These are phyloP conservation scores for Hymenoscyphus fraxineus DNA, from an alignment of 2,329 filamentous ascomycete genomes.

Conservation along the genomic window DNA sequence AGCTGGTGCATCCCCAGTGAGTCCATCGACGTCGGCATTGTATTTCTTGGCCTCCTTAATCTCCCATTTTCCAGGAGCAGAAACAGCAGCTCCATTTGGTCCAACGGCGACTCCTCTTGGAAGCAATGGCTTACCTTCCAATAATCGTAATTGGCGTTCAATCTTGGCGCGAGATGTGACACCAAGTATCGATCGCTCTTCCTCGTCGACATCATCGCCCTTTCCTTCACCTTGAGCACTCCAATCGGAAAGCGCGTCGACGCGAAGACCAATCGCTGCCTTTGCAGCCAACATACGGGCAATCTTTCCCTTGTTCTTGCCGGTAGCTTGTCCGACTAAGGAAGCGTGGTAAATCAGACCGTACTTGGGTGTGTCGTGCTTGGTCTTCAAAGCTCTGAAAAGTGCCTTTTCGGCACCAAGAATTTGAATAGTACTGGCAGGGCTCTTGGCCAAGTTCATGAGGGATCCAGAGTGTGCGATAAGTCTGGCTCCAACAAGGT, in stretches of 20 bases:
- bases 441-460: slow-evolving; percentile 90
- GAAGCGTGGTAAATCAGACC: slow-evolving; percentile 91
- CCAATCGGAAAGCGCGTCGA: slow-evolving; percentile 83
- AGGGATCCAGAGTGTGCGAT: slow-evolving; percentile 94
- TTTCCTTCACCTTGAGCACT: slow-evolving; percentile 63
- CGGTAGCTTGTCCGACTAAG: slow-evolving; percentile 92
- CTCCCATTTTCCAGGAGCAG: slow-evolving; percentile 73
- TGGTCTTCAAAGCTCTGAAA: slow-evolving; percentile 97
- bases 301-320: slow-evolving; percentile 99
- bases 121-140: slow-evolving; percentile 88
- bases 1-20: slow-evolving; percentile 64
- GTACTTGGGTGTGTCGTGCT: slow-evolving; percentile 98
- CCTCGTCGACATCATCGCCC: slow-evolving; percentile 68
- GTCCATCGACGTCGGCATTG: slow-evolving; percentile 87
- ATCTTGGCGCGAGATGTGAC: slow-evolving; percentile 67
- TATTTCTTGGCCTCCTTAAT: slow-evolving; percentile 92
- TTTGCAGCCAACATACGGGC: slow-evolving; percentile 94
- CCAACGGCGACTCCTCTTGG: slow-evolving; percentile 71
- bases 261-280: slow-evolving; percentile 85
- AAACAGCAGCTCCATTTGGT: slow-evolving; percentile 63
- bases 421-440: slow-evolving; percentile 95
- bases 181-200: slow-evolving; percentile 81
- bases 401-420: slow-evolving; percentile 97
- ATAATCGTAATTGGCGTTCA: slow-evolving; percentile 68
- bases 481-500: slow-evolving; percentile 87